These are phyloP conservation scores for Cladosporium oxysporum DNA, from an alignment of 2,329 filamentous ascomycete species.

Conservation along the genomic window DNA sequence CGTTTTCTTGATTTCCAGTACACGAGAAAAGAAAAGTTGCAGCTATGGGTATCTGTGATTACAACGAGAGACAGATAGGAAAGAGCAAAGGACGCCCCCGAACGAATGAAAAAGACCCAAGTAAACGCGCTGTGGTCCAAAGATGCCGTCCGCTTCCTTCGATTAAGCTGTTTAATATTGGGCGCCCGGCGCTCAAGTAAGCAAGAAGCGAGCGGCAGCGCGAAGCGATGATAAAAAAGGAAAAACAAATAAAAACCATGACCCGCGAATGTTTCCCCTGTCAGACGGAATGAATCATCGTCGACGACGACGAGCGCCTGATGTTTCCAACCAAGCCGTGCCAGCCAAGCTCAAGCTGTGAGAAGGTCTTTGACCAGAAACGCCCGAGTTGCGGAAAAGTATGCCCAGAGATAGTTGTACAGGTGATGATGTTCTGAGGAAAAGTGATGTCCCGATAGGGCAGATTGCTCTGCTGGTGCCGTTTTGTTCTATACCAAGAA, in stretches of 20 bases:
- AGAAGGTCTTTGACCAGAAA: constrained; percentile 8
- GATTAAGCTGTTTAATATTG: constrained; percentile 8
- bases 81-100: background rate
- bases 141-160: constrained; percentile 8
- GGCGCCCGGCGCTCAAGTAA: constrained; percentile 11
- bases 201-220: constrained; percentile 17
- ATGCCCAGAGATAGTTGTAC: constrained; percentile 20
- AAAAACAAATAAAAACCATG: background rate
- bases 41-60: constrained; percentile 20
- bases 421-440: constrained; percentile 13
- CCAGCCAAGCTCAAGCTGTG: background rate
- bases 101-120: background rate
- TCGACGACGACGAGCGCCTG: constrained; percentile 17
- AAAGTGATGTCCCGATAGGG: constrained; percentile 11
- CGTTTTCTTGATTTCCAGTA: constrained; percentile 17
- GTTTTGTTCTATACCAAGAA: constrained; percentile 19
- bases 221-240: background rate
- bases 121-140: constrained; percentile 6
- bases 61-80: constrained; percentile 10
- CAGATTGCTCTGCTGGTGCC: constrained; percentile 23
- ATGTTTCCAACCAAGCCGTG: constrained; percentile 11
- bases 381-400: constrained; percentile 16
- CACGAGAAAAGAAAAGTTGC: constrained; percentile 14
- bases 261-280: constrained; percentile 1
- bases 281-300: constrained; percentile 15